A percentile compares a stretch with the other conserved stretches of the same genome.
Conservation (phyloP, 148 eudicot genomes). For the Linanthus parryae region DNA sequence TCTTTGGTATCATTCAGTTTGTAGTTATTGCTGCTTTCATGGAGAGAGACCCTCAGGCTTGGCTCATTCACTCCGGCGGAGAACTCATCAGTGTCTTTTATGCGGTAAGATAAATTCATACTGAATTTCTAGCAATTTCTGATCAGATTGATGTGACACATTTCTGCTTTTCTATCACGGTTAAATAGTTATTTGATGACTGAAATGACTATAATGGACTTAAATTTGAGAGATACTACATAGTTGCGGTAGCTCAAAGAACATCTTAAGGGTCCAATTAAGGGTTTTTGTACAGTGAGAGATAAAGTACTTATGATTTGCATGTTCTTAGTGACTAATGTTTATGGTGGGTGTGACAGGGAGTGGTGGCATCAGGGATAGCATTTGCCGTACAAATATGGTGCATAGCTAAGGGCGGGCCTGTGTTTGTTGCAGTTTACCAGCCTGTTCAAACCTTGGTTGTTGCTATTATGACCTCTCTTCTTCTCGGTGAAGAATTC, state of each 20-base stretch:
- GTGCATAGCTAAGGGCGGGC: slow-evolving; percentile 98
- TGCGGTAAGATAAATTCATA: slow-evolving; percentile 45
- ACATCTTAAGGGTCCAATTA: no score
- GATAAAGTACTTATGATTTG: not conserved
- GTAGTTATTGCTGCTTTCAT: slow-evolving; percentile 68
- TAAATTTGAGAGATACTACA: no score
- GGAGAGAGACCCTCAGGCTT: slow-evolving; percentile 79
- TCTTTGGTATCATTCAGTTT: slow-evolving; percentile 90
- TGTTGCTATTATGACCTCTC: slow-evolving; percentile 88
- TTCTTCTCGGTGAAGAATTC: slow-evolving; percentile 90
- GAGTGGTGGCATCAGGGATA: slow-evolving; percentile 99
- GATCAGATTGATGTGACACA: not conserved
- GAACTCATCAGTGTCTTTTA: slow-evolving; percentile 91
- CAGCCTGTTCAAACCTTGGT: slow-evolving; percentile 99
- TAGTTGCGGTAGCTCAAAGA: no score
- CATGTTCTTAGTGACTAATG: not conserved
- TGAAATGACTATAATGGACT: no score
- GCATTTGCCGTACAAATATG: slow-evolving; percentile 99
- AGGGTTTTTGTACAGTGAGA: not conserved
- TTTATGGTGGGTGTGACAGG: slow-evolving; percentile 34
- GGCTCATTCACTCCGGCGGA: slow-evolving; percentile 81
- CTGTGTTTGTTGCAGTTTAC: slow-evolving; percentile 96
- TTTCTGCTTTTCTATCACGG: not conserved
- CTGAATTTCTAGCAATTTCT: not conserved
- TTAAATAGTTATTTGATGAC: not conserved